These are phyloP conservation scores for Paramecium sonneborni DNA, from an alignment of 73 alveolate species.

Conservation along the genomic window DNA sequence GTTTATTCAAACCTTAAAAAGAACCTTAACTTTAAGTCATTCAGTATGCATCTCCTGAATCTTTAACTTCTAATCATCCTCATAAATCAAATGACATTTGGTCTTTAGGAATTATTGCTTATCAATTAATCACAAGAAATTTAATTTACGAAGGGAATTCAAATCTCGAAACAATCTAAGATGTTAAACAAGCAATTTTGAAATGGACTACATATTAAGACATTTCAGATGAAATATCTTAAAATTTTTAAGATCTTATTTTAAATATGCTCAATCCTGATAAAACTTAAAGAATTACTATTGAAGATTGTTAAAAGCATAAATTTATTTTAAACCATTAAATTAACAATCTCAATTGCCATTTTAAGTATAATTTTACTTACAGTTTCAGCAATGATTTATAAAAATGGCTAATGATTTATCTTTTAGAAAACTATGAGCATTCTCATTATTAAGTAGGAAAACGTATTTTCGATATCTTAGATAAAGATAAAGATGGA, in stretches of 20 bases:
- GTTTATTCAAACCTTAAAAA: background rate
- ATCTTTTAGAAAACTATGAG: background rate
- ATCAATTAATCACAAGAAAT: background rate
- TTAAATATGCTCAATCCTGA: background rate
- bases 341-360: background rate
- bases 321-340: background rate
- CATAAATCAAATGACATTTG: background rate
- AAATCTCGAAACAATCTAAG: background rate
- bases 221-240: background rate
- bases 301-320: background rate
- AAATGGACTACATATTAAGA: background rate
- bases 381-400: background rate
- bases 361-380: background rate
- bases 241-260: background rate
- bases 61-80: background rate
- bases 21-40: background rate
- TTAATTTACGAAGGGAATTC: background rate
- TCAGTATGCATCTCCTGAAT: background rate
- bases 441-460: background rate
- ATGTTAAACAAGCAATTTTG: background rate
- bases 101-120: background rate
- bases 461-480: background rate
- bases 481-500: background rate
- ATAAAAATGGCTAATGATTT: background rate
- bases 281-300: background rate